A percentile compares a stretch with the other conserved stretches of the same genome.
These are phyloP conservation scores for Oryza punctata DNA, from an alignment of 176 grass and related monocot genomes.

Conservation along the genomic window DNA sequence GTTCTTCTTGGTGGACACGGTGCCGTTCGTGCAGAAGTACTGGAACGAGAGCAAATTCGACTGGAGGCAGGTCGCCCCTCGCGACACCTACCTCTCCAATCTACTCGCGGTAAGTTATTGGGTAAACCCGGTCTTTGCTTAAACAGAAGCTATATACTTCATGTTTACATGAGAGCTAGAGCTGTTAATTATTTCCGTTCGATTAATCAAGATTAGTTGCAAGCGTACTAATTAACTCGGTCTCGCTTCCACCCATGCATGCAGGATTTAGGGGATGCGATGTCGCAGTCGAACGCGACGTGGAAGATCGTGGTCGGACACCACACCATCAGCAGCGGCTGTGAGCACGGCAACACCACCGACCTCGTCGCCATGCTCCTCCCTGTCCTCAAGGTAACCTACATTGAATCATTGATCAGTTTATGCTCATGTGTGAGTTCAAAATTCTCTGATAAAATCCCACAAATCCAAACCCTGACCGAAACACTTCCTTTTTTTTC, in stretches of 20 bases:
- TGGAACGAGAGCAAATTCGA: conserved; percentile 80
- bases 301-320: conserved; percentile 98
- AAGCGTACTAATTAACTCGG: not conserved
- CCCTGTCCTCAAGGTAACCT: conserved; percentile 66
- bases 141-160: too few species aligned
- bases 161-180: too few species aligned
- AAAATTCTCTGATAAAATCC: not conserved
- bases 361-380: conserved; percentile 69
- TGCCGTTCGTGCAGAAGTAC: conserved; percentile 74
- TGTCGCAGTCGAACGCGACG: conserved; percentile 53
- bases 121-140: too few species aligned
- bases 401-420: not conserved
- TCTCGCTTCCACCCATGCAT: too few species aligned
- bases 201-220: not conserved
- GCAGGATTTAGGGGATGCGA: conserved; percentile 58
- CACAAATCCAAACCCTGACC: not conserved
- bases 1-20: conserved; percentile 84
- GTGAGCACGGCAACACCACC: conserved; percentile 83
- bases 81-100: conserved; percentile 58
- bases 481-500: not conserved
- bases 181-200: too few species aligned
- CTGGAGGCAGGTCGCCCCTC: conserved; percentile 81
- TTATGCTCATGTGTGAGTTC: not conserved
- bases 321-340: conserved; percentile 84
- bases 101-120: conserved; percentile 46